These are phyloP conservation scores for Calonectria pseudoturangicola DNA, from an alignment of 2,329 filamentous ascomycete genomes.

Conservation along the genomic window DNA sequence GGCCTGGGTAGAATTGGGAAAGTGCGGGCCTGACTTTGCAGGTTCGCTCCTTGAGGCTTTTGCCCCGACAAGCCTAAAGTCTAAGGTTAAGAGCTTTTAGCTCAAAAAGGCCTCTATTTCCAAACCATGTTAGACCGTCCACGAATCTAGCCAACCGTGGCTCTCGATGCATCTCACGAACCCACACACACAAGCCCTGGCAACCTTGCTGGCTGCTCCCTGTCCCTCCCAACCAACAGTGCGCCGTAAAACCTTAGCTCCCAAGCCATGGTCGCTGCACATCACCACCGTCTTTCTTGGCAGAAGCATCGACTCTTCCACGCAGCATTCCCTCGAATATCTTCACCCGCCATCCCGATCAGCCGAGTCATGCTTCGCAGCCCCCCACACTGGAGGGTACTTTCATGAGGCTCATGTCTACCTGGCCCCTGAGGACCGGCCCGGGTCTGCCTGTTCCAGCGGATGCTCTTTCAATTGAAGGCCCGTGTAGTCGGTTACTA, in stretches of 20 bases:
- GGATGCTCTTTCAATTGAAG: constrained; percentile 13
- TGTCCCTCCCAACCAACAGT: constrained; percentile 14
- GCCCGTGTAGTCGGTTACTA: constrained; percentile 7
- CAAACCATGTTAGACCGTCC: constrained; percentile 31
- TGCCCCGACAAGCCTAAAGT: constrained; percentile 26
- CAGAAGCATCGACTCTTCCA: constrained; percentile 22
- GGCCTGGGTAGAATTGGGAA: constrained; percentile 9
- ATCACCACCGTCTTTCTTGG: constrained; percentile 39
- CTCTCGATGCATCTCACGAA: constrained; percentile 12
- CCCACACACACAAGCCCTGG: constrained; percentile 28
- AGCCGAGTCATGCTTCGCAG: constrained; percentile 51
- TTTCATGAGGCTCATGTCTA: constrained; percentile 43
- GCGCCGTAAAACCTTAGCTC: constrained; percentile 22
- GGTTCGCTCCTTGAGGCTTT: constrained; percentile 24
- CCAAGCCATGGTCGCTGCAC: constrained; percentile 30
- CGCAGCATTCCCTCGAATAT: constrained; percentile 14
- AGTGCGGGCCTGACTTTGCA: constrained; percentile 24
- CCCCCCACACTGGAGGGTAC: constrained; percentile 50
- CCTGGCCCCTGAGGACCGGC: constrained; percentile 34
- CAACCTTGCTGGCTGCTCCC: constrained; percentile 27
- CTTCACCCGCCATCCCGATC: constrained; percentile 31
- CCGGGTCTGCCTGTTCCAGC: constrained; percentile 25
- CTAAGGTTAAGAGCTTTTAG: constrained; percentile 37
- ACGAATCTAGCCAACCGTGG: constrained; percentile 27
- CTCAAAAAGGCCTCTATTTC: constrained; percentile 27